Percentiles rank a stretch among this genome's conserved stretches.
Conservation (phyloP, 2,329 filamentous ascomycete species). For the Pseudonectria buxi region DNA sequence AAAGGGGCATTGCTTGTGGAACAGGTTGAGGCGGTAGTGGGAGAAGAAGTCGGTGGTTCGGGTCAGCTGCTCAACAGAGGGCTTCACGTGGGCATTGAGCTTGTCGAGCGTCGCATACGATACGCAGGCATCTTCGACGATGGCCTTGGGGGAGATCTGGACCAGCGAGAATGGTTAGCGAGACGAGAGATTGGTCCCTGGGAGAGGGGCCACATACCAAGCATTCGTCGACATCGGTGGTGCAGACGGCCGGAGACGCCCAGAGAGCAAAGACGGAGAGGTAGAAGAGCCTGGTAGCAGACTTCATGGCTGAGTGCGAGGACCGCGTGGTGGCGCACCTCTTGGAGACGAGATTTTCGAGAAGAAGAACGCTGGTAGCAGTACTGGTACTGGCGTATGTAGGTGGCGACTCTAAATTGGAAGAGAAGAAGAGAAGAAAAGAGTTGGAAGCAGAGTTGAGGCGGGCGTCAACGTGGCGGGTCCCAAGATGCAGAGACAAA, state of each 20-base stretch:
- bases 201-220: constrained; percentile 37
- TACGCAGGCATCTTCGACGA: constrained; percentile 89
- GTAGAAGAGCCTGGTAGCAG: constrained; percentile 48
- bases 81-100: constrained; percentile 71
- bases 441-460: too few relatives aligned
- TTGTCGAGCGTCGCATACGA: constrained; percentile 86
- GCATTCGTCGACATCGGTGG: constrained; percentile 41
- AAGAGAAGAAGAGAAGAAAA: too few relatives aligned
- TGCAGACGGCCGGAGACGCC: constrained; percentile 41
- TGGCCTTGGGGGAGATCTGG: constrained; percentile 81
- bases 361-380: neutral
- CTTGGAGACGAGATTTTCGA: constrained; percentile 1
- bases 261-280: constrained; percentile 51
- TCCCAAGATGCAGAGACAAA: too few relatives aligned
- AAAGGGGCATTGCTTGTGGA: constrained; percentile 90
- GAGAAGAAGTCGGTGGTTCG: constrained; percentile 94
- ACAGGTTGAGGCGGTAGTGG: constrained; percentile 92
- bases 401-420: too few relatives aligned
- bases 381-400: too few relatives aligned
- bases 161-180: constrained; percentile 20
- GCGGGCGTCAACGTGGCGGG: too few relatives aligned
- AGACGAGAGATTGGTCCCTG: constrained; percentile 1
- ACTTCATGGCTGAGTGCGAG: constrained; percentile 37
- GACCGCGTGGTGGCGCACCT: constrained; percentile 2
- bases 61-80: constrained; percentile 73